phyloP scores from a whole-genome alignment of 106 monocot genomes.

The Narthecium ossifragum region DNA sequence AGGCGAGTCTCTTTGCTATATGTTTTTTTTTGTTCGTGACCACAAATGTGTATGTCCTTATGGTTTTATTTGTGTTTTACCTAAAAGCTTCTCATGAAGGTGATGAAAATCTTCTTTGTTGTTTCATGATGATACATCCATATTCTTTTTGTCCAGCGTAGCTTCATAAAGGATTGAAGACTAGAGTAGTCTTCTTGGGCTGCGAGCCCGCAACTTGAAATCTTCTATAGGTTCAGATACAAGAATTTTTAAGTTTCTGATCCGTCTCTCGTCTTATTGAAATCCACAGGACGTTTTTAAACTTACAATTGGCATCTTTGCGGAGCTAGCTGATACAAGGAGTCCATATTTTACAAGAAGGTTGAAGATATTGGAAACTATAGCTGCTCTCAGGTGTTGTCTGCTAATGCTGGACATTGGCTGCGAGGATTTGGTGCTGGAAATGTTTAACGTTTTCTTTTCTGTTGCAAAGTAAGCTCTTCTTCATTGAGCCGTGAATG shows the following conservation, averaged over 20 bases:
- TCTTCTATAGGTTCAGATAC: background rate
- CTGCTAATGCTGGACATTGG: conserved; percentile 71
- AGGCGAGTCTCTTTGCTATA: conserved; percentile 29
- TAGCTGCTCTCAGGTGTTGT: conserved; percentile 70
- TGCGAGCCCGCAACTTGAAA: too few species aligned
- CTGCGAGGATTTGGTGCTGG: conserved; percentile 59
- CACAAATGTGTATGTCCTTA: background rate
- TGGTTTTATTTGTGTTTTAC: background rate
- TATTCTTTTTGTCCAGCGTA: too few species aligned
- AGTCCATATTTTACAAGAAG: conserved; percentile 77
- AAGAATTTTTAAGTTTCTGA: background rate
- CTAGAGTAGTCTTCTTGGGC: too few species aligned
- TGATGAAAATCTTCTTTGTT: too few species aligned
- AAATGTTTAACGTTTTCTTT: conserved; percentile 80
- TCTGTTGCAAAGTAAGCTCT: conserved; percentile 52
- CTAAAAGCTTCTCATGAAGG: too few species aligned
- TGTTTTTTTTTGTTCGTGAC: background rate
- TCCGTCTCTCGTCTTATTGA: conserved; percentile 1
- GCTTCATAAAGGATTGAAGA: too few species aligned
- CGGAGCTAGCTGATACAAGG: conserved; percentile 50
- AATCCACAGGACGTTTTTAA: conserved; percentile 69
- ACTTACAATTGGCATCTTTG: conserved; percentile 62
- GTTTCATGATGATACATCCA: too few species aligned
- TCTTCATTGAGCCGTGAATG: too few species aligned
- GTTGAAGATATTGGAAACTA: conserved; percentile 67